Conservation (phyloP, 2,329 filamentous ascomycete species). For the Fusarium nurragi region DNA sequence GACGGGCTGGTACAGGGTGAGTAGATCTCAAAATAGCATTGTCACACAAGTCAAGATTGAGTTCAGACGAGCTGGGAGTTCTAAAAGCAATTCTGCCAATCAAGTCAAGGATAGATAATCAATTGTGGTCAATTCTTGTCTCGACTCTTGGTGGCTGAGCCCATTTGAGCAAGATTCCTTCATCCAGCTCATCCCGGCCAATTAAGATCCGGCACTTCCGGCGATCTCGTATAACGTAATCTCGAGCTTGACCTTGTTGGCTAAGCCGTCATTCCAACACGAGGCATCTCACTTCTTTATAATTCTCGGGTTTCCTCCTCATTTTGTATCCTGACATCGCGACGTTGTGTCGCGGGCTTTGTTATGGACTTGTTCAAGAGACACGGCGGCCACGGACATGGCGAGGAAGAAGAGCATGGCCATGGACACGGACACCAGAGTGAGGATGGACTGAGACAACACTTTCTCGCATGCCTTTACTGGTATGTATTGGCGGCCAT, state of each 20-base stretch:
- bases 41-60: background rate
- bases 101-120: background rate
- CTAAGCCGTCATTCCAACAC: constrained; percentile 10
- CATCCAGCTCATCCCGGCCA: constrained; percentile 7
- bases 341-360: background rate
- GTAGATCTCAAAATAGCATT: background rate
- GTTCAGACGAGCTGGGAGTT: background rate
- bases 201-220: constrained; percentile 24
- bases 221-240: constrained; percentile 39
- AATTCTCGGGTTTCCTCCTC: background rate
- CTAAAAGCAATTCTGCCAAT: background rate
- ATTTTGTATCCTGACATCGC: background rate
- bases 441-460: constrained; percentile 41
- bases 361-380: constrained; percentile 34
- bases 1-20: constrained; percentile 3
- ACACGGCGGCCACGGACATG: constrained; percentile 37
- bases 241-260: constrained; percentile 16
- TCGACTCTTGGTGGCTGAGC: constrained; percentile 18
- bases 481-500: constrained; percentile 39
- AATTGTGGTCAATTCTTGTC: background rate
- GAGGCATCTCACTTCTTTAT: constrained; percentile 5
- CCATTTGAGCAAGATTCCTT: constrained; percentile 40
- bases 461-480: constrained; percentile 40
- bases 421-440: constrained; percentile 37
- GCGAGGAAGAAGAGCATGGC: constrained; percentile 26